Evolutionary conservation across 345 rosid genomes (phyloP).

Genomic region (Citrus hindsii): DNA sequence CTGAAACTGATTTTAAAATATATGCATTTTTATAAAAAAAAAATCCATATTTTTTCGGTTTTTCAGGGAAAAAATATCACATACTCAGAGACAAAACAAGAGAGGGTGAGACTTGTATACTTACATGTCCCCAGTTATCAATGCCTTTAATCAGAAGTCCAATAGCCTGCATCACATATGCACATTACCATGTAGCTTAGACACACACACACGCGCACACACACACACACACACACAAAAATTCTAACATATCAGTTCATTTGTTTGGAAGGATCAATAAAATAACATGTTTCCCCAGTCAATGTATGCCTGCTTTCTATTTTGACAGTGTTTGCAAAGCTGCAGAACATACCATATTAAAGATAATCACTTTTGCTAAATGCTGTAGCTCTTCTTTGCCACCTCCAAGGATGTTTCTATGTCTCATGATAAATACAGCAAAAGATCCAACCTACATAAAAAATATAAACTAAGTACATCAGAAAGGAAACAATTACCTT

Average conservation of each 20-base stretch:
- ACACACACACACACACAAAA: background rate
- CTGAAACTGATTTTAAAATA: background rate
- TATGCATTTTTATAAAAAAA: background rate
- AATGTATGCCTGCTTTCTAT: background rate
- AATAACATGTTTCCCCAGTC: background rate
- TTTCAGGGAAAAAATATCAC: background rate
- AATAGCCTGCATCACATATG: conserved; percentile 49
- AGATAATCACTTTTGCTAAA: conserved; percentile 59
- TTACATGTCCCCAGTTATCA: conserved; percentile 96
- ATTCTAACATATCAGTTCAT: background rate
- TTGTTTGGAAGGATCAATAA: background rate
- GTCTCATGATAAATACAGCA: conserved; percentile 66
- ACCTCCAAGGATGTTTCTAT: conserved; percentile 52
- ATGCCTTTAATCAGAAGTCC: conserved; percentile 59
- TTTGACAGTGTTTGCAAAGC: conserved; percentile 1
- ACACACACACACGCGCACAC: too few species aligned
- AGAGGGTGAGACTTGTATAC: conserved; percentile 21
- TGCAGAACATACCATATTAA: conserved; percentile 57
- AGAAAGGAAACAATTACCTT: background rate
- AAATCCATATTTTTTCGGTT: background rate
- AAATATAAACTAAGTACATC: background rate
- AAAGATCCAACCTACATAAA: conserved; percentile 70
- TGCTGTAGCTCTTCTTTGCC: conserved; percentile 64
- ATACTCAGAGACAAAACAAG: background rate
- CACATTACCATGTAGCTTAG: background rate